Evolutionary conservation across 2,329 filamentous ascomycete genomes (phyloP), one percentile per base, ranked within the genome.

Genomic region (Beauveria caledonica): DNA sequence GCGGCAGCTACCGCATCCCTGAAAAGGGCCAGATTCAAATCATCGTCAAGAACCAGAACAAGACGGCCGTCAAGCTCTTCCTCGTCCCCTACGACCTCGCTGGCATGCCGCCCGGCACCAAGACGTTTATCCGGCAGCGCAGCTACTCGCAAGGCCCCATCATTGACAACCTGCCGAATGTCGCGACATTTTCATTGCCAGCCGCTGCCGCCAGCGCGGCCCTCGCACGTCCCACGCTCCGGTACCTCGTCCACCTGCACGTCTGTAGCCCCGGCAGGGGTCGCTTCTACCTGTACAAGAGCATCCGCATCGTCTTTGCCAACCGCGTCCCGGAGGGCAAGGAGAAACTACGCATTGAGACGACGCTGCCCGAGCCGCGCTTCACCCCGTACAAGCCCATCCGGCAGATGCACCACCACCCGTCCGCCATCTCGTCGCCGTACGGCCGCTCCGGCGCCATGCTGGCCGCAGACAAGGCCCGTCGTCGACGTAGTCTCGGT

Each of bases 11-110:
- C 72, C 87, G 94, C 48, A 96, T 99, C 58, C 94, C 94, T 0
- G 87, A 94, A 69, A 89, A 92, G 72, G 94, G 94, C 0, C 94
- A 97, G 73, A 79, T 99, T 15, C 94, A 99, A 68, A 96, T 99
- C 64, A 88, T 99, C 63, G 90, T 99, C 71, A 97, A 97, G 72
- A 99, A 97, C 68, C 93, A 92, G 17, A 96, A 97, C 76, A 97
- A 97, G 71, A 97, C 94, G 3, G 94, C 94, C 1, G 93, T 97
- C 59, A 97, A 99, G 72, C 79, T 99, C 0, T 97, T 97, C 67
- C 80, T 97, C 25, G 85, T 99, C 3, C 94, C 93, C 0, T 99
- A 97, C 67, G 92, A 97, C 70, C 78, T 99, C 1, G 82, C 85
- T 1, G 93, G 91, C 56, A 99, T 99, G 93, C 88, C 94, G 63